Evolutionary conservation across 2,329 filamentous ascomycete species (phyloP), one percentile per base, ranked within the genome.

Genomic region (Nannizzia gypsea): DNA sequence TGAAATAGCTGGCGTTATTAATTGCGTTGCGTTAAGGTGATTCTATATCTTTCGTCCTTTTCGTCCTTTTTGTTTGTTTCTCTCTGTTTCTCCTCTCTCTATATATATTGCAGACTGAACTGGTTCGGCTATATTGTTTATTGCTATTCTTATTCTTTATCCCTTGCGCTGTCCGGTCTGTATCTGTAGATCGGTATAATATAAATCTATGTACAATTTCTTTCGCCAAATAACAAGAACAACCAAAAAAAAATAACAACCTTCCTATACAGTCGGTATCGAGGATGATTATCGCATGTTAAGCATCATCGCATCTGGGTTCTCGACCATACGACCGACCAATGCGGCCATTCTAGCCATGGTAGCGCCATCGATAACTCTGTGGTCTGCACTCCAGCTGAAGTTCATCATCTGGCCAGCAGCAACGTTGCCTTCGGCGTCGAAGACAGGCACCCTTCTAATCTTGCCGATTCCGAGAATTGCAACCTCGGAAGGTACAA

Each of bases 301-400:
- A 72, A 95, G 81, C 64, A 96, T 78, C 90, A 97, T 95, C 60
- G 81, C 81, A 70, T 91, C 90, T 3, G 92, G 89, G 68, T 89
- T 84, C 76, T 97, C 91, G 42, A 97, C 81, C 66, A 88, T 83
- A 57, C 79, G 78, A 66, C 85, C 84, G 22, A 97, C 88, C 63
- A 87, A 81, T 67, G 91, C 90, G 11, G 90, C 90, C 71, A 92
- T 92, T 65, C 91, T 82, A 20, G 93, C 93, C 82, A 96, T 90
- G 62, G 91, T 96, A 54, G 92, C 92, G 1, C 93, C 93, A 74
- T 99, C 93, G 54, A 97, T 85, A 59, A 97, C 88, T 20, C 93
- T 80, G 74, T 99, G 93, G 73, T 97, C 91, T 4, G 92, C 92
- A 72, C 89, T 92, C 92, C 92, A 97, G 74, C 91, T 97, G 67